A percentile compares a stretch with the other conserved stretches of the same genome.
Evolutionary conservation across 257 asterid genomes (phyloP).

Genomic region (Rehmannia glutinosa): DNA sequence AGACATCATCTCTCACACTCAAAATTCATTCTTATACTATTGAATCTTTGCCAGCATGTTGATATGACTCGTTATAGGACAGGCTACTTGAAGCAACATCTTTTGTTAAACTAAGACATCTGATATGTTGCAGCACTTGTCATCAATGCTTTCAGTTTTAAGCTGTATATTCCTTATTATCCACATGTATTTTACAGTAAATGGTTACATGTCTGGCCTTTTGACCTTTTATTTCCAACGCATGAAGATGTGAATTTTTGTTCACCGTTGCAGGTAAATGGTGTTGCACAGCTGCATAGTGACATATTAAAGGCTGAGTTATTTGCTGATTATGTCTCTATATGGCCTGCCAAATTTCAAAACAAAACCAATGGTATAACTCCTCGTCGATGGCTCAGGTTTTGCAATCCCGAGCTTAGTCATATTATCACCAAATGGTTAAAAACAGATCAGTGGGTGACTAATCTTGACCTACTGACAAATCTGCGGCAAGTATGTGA

Average conservation of each 20-base stretch:
- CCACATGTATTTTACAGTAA: no score
- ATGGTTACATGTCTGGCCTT: no score
- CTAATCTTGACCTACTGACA: constrained; percentile 72
- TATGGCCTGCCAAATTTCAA: constrained; percentile 95
- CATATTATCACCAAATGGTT: constrained; percentile 94
- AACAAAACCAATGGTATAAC: constrained; percentile 98
- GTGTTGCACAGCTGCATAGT: constrained; percentile 97
- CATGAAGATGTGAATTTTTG: constrained; percentile 11
- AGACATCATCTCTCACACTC: background rate
- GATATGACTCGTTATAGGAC: background rate
- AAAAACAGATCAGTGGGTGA: constrained; percentile 93
- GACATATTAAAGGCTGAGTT: constrained; percentile 83
- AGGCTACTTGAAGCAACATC: background rate
- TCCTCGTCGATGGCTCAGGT: constrained; percentile 96
- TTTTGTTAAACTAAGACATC: constrained; percentile 2
- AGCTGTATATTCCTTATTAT: no score
- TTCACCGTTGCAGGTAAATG: constrained; percentile 70
- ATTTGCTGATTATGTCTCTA: constrained; percentile 86
- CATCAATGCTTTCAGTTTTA: background rate
- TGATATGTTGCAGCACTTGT: background rate
- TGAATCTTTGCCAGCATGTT: no score
- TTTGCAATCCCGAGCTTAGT: constrained; percentile 96
- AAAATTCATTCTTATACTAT: no score
- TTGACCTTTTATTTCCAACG: no score
- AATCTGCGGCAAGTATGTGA: constrained; percentile 80